Conservation (phyloP, 495 filamentous ascomycete genomes). For the Neurospora tetraspora region DNA sequence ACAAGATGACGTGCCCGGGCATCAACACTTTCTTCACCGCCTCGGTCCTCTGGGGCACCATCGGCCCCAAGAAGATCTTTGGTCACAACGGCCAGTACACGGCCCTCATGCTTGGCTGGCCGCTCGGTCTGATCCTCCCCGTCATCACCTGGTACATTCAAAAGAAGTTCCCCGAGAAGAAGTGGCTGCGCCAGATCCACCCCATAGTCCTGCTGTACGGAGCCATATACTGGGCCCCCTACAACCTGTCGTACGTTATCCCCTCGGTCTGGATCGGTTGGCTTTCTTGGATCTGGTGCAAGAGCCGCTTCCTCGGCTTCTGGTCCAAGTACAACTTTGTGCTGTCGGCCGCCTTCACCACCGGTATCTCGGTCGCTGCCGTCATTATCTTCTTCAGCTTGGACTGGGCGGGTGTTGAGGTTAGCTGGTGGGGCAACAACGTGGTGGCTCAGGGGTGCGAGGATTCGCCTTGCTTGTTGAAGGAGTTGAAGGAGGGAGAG, state of each 20-base stretch:
- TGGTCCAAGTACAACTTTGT: conserved; percentile 23
- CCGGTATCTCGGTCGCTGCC: conserved; percentile 24
- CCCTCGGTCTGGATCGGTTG: conserved; percentile 25
- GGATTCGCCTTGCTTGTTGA: conserved; percentile 15
- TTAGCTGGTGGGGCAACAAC: conserved; percentile 31
- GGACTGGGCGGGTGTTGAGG: conserved; percentile 13
- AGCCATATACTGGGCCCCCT: conserved; percentile 21
- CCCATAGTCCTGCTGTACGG: conserved; percentile 27
- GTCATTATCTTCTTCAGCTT: conserved; percentile 30
- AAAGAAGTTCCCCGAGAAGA: conserved; percentile 11
- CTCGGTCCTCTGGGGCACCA: conserved; percentile 31
- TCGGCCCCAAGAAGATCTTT: conserved; percentile 30
- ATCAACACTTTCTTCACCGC: conserved; percentile 32
- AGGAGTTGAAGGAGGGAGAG: conserved; percentile 19
- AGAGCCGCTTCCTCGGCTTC: conserved; percentile 16
- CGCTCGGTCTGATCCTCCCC: conserved; percentile 21
- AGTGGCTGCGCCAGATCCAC: conserved; percentile 26
- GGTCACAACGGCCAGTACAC: conserved; percentile 28
- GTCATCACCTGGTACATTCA: conserved; percentile 16
- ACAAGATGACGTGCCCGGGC: conserved; percentile 28
- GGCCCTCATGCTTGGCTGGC: conserved; percentile 24
- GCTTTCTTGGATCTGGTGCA: conserved; percentile 31
- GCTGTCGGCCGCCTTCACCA: conserved; percentile 20
- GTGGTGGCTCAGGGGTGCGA: conserved; percentile 24
- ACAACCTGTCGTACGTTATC: conserved; percentile 25